phyloP scores from a whole-genome alignment of 2,329 filamentous ascomycete genomes.

The Colletotrichum lupini region DNA sequence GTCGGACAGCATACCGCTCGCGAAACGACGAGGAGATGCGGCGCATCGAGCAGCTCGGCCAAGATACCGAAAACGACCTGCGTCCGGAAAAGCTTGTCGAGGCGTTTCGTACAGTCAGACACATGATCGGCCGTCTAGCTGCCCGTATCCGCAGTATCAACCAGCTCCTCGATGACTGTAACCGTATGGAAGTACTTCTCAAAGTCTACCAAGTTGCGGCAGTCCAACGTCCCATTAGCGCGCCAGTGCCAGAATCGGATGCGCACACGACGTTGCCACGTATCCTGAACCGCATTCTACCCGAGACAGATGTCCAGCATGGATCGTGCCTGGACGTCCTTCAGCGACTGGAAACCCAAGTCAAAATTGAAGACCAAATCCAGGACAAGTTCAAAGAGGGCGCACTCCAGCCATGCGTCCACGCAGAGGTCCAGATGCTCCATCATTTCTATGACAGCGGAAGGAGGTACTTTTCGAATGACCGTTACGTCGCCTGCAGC shows the following conservation, averaged over 20 bases:
- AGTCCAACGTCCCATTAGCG: conserved; percentile 34
- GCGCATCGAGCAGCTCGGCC: neutral
- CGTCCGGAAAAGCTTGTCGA: neutral
- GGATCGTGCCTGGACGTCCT: conserved; percentile 35
- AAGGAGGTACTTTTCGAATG: conserved; percentile 48
- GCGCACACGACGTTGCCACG: conserved; percentile 42
- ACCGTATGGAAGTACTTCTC: conserved; percentile 45
- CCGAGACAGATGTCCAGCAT: conserved; percentile 22
- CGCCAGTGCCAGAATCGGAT: conserved; percentile 41
- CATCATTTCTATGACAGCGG: conserved; percentile 54
- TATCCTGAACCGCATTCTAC: conserved; percentile 48
- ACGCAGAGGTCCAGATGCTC: conserved; percentile 60
- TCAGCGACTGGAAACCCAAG: conserved; percentile 42
- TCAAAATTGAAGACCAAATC: conserved; percentile 40
- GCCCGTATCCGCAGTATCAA: conserved; percentile 52
- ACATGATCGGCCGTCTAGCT: conserved; percentile 58
- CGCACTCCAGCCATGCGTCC: conserved; percentile 45
- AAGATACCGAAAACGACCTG: neutral
- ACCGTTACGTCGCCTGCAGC: conserved; percentile 61
- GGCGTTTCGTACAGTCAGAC: conserved; percentile 46
- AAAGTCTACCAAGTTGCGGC: conserved; percentile 41
- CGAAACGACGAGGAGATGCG: conserved; percentile 27
- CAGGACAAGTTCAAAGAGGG: conserved; percentile 39
- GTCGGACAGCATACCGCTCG: neutral
- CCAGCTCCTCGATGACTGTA: conserved; percentile 49